Evolutionary conservation across 2,329 filamentous ascomycete genomes (phyloP).

Genomic region (Aaosphaeria pasadenensis): DNA sequence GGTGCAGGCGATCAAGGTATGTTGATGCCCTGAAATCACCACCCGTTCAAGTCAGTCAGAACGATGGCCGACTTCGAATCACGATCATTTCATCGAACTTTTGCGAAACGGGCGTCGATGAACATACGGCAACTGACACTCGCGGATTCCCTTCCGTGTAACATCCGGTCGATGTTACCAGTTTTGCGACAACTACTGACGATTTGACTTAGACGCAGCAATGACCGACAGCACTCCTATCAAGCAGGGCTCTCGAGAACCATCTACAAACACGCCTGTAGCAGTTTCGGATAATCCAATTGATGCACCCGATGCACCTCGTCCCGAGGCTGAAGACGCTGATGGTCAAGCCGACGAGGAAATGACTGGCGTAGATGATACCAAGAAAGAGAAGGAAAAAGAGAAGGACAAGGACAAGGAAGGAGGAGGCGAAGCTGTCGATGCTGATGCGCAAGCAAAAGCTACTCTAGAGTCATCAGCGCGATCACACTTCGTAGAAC

Average conservation of each 20-base stretch:
- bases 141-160: no score
- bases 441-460: slow-evolving; percentile 65
- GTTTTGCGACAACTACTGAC: neutral
- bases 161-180: slow-evolving; percentile 3
- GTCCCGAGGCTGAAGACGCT: slow-evolving; percentile 54
- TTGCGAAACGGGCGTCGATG: no score
- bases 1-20: slow-evolving; percentile 20
- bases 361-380: slow-evolving; percentile 45
- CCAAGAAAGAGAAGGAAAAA: slow-evolving; percentile 38
- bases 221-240: slow-evolving; percentile 25
- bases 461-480: slow-evolving; percentile 80
- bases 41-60: no score
- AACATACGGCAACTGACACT: no score
- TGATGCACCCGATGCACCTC: slow-evolving; percentile 65
- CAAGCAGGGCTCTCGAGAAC: slow-evolving; percentile 51
- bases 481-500: slow-evolving; percentile 85
- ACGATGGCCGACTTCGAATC: no score
- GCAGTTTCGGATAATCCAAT: slow-evolving; percentile 62
- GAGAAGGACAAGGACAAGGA: slow-evolving; percentile 39
- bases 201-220: neutral
- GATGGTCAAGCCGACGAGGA: slow-evolving; percentile 70
- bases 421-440: slow-evolving; percentile 25
- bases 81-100: no score
- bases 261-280: slow-evolving; percentile 56
- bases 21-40: neutral